A percentile compares a stretch with the other conserved stretches of the same genome.
Conservation (phyloP, 768 basidiomycete genomes). For the Leccinum subgranulosum region DNA sequence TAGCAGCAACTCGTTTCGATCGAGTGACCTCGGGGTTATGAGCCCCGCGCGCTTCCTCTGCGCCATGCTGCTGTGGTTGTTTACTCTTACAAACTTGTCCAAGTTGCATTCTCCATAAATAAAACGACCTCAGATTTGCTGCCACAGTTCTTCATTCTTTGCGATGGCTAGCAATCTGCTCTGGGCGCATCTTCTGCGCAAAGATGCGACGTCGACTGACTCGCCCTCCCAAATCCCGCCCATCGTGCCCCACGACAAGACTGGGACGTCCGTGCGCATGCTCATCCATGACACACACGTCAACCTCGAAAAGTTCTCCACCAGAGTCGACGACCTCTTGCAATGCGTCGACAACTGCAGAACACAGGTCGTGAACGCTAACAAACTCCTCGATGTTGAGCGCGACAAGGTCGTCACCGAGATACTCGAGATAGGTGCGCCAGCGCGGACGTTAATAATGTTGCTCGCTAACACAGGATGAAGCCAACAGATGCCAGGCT, state of each 20-base stretch:
- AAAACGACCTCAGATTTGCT: not conserved
- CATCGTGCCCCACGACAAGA: slow-evolving; percentile 56
- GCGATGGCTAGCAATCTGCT: slow-evolving; percentile 24
- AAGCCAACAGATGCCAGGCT: slow-evolving; percentile 63
- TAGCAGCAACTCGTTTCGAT: slow-evolving; percentile 45
- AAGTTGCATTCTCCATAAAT: too few species aligned
- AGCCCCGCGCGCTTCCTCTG: slow-evolving; percentile 48
- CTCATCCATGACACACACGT: slow-evolving; percentile 72
- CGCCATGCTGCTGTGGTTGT: slow-evolving; percentile 39
- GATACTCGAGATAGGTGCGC: slow-evolving; percentile 29
- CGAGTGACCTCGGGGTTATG: slow-evolving; percentile 49
- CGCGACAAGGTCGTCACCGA: slow-evolving; percentile 55
- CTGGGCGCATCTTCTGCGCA: slow-evolving; percentile 58
- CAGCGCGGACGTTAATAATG: not conserved
- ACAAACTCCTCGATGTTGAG: slow-evolving; percentile 57
- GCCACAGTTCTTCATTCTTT: not conserved
- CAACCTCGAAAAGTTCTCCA: slow-evolving; percentile 65
- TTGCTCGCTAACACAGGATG: slow-evolving; percentile 9
- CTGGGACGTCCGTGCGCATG: slow-evolving; percentile 67
- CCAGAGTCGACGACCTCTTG: slow-evolving; percentile 51
- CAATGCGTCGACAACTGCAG: slow-evolving; percentile 49
- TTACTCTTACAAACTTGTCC: fast-evolving
- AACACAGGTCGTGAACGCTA: slow-evolving; percentile 49
- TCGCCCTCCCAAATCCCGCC: slow-evolving; percentile 31
- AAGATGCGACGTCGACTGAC: slow-evolving; percentile 32